Percentiles rank a stretch among this genome's conserved stretches.
phyloP scores from a whole-genome alignment of 345 rosid genomes.

The Eucalyptus erythrocorys region DNA sequence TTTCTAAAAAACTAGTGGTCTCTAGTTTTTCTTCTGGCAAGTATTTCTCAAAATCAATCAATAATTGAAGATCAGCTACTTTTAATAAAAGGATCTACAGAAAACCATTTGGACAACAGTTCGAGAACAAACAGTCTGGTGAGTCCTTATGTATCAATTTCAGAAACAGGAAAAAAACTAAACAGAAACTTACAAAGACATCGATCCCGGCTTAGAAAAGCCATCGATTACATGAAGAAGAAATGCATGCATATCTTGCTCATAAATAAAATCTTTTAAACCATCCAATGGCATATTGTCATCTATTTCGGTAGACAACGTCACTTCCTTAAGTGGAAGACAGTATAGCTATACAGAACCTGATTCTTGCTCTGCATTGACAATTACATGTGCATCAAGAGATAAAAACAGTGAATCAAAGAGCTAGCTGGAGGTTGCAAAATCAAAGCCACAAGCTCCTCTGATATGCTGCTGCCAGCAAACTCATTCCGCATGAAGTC shows the following conservation, averaged over 20 bases:
- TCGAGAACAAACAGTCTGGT: not conserved
- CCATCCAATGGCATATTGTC: too few relatives aligned
- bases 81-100: not conserved
- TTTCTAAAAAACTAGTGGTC: not conserved
- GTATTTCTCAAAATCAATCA: not conserved
- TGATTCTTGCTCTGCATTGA: too few relatives aligned
- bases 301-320: too few relatives aligned
- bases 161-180: not conserved
- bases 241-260: not conserved
- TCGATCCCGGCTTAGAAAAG: not conserved
- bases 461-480: conserved; percentile 62
- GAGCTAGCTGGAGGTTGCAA: too few relatives aligned
- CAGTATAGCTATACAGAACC: too few relatives aligned
- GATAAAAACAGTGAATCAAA: too few relatives aligned
- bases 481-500: conserved; percentile 87
- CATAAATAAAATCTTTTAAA: too few relatives aligned
- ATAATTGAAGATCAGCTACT: not conserved
- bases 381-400: too few relatives aligned
- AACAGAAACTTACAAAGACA: not conserved
- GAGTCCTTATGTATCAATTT: not conserved
- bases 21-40: not conserved
- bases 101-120: not conserved
- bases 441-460: not conserved
- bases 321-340: too few relatives aligned
- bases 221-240: not conserved